Percentiles rank a stretch among this genome's conserved stretches.
phyloP scores from a whole-genome alignment of 345 rosid genomes.

The Anacardium occidentale region DNA sequence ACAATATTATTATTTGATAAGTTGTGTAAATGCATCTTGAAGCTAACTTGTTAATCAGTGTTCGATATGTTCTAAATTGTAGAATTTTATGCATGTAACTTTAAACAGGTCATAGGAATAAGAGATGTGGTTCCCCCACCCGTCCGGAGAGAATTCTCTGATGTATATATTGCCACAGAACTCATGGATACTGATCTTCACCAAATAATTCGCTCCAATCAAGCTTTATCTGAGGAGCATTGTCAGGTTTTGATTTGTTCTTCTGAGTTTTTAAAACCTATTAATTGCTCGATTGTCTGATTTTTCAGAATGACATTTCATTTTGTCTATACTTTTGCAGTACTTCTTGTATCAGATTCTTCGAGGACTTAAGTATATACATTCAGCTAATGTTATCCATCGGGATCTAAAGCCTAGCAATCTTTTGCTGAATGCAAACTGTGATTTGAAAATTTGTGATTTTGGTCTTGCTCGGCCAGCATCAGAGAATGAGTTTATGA shows the following conservation, averaged over 20 bases:
- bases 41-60: not conserved
- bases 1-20: not conserved
- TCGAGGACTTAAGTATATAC: conserved; percentile 91
- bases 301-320: not conserved
- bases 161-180: conserved; percentile 81
- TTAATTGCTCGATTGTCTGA: conserved; percentile 8
- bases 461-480: conserved; percentile 92
- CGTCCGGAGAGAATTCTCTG: conserved; percentile 68
- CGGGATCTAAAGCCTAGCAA: conserved; percentile 95
- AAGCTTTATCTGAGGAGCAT: conserved; percentile 86
- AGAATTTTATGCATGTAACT: conserved; percentile 14
- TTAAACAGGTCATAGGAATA: conserved; percentile 65
- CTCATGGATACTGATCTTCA: conserved; percentile 98
- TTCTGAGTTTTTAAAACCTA: not conserved
- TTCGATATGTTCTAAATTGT: not conserved
- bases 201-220: conserved; percentile 89
- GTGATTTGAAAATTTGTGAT: conserved; percentile 91
- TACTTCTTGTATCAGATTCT: conserved; percentile 94
- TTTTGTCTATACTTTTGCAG: conserved; percentile 40
- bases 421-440: conserved; percentile 78
- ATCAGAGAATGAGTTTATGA: conserved; percentile 92
- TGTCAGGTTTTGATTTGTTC: conserved; percentile 61
- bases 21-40: not conserved
- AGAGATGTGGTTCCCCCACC: conserved; percentile 97
- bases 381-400: conserved; percentile 94